Conservation (phyloP, 768 basidiomycete species). For the Kwoniella sp. region DNA sequence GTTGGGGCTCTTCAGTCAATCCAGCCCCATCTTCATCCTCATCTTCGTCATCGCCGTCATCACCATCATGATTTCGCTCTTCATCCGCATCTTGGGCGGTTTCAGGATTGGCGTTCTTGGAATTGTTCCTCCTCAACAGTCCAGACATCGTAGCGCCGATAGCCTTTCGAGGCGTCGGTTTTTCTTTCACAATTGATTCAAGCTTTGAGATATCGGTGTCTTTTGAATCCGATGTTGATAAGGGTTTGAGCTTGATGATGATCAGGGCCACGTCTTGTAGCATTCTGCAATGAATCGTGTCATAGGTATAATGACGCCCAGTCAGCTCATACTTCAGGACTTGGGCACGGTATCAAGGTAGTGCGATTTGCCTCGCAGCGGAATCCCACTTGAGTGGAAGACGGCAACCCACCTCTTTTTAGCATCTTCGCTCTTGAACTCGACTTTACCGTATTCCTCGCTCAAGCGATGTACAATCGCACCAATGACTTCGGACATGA, state of each 20-base stretch:
- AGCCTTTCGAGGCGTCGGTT: slow-evolving; percentile 60
- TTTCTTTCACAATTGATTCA: slow-evolving; percentile 82
- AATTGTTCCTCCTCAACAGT: slow-evolving; percentile 33
- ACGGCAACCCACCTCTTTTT: slow-evolving; percentile 71
- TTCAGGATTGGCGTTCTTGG: slow-evolving; percentile 1
- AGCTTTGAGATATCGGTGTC: slow-evolving; percentile 69
- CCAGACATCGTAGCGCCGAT: slow-evolving; percentile 46
- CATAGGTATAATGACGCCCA: too few relatives aligned
- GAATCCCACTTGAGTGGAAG: background rate
- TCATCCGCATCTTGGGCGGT: background rate
- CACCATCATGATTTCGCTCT: slow-evolving; percentile 17
- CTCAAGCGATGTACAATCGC: slow-evolving; percentile 87
- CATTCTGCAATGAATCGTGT: slow-evolving; percentile 61
- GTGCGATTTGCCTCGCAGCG: too few relatives aligned
- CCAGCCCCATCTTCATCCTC: slow-evolving; percentile 23
- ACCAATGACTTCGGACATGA: slow-evolving; percentile 93
- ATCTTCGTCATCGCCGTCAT: slow-evolving; percentile 21
- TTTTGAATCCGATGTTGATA: background rate
- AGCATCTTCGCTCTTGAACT: slow-evolving; percentile 77
- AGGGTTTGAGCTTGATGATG: slow-evolving; percentile 58
- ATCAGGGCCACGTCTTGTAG: slow-evolving; percentile 77
- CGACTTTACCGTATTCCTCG: slow-evolving; percentile 80
- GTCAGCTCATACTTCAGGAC: too few relatives aligned
- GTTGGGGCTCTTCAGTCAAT: slow-evolving; percentile 2
- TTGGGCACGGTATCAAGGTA: too few relatives aligned